Conservation (phyloP, 129 eudicot genomes). For the Arctium minus region DNA sequence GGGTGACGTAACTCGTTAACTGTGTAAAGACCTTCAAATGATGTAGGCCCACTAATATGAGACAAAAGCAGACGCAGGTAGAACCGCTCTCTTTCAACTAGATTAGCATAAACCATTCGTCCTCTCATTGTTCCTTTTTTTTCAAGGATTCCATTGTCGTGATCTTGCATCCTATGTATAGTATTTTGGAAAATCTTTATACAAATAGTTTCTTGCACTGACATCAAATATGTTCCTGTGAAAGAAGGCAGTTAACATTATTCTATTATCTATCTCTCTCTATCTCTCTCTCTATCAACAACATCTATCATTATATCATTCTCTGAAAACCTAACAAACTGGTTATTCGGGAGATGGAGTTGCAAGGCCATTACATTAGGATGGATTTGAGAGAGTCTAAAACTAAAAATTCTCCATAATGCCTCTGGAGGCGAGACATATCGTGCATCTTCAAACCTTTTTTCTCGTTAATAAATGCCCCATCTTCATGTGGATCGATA, state of each 20-base stretch:
- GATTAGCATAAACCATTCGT: not conserved
- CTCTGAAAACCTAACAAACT: not conserved
- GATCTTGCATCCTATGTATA: not conserved
- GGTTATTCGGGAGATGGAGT: not conserved
- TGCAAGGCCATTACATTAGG: not conserved
- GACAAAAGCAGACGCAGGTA: too few species aligned
- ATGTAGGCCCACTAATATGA: too few species aligned
- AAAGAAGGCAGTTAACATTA: constrained; percentile 15
- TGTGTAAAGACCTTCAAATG: too few species aligned
- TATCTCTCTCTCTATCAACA: not conserved
- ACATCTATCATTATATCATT: not conserved
- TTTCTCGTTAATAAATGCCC: not conserved
- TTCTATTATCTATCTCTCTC: not conserved
- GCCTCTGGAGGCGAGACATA: not conserved
- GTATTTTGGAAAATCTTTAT: not conserved
- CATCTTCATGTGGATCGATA: too few species aligned
- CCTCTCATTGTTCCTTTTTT: not conserved
- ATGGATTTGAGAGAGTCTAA: not conserved
- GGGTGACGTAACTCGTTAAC: too few species aligned
- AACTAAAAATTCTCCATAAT: not conserved
- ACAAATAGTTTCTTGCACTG: not conserved
- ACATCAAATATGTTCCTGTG: not conserved
- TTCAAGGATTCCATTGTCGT: not conserved
- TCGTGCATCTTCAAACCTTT: not conserved
- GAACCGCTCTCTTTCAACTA: not conserved